Conservation (phyloP, 2,329 filamentous ascomycete species). For the Thermothelomyces thermophilus region DNA sequence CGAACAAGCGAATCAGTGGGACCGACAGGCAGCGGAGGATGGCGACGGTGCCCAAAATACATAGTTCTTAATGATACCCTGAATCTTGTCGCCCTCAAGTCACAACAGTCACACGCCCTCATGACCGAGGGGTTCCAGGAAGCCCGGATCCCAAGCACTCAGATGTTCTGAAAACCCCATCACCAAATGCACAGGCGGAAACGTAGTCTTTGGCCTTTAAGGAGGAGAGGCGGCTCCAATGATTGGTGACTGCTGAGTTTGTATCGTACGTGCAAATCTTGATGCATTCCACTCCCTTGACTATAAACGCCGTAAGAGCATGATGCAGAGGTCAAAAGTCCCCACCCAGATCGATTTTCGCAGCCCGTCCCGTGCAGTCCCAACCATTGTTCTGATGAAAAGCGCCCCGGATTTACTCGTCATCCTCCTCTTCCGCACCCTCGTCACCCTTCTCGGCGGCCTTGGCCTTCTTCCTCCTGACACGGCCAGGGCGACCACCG, state of each 20-base stretch:
- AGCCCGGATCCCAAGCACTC: neutral
- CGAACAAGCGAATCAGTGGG: slow-evolving; percentile 32
- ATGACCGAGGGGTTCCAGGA: neutral
- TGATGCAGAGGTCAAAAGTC: slow-evolving; percentile 22
- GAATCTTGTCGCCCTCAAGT: neutral
- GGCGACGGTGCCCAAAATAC: neutral
- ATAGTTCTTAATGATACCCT: slow-evolving; percentile 15
- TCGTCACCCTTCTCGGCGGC: slow-evolving; percentile 80
- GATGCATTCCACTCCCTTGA: slow-evolving; percentile 25
- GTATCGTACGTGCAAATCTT: slow-evolving; percentile 20
- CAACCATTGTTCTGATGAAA: slow-evolving; percentile 19
- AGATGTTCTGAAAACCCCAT: neutral
- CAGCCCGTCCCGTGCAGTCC: slow-evolving; percentile 23
- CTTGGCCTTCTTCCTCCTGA: slow-evolving; percentile 99
- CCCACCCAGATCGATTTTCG: slow-evolving; percentile 24
- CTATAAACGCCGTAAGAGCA: slow-evolving; percentile 26
- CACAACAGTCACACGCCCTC: neutral
- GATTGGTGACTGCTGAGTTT: slow-evolving; percentile 16
- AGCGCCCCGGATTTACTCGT: slow-evolving; percentile 47
- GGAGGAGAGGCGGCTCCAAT: slow-evolving; percentile 2
- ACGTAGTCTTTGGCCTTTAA: neutral
- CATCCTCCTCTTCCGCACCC: slow-evolving; percentile 80
- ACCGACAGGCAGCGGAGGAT: slow-evolving; percentile 13
- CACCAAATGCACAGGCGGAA: neutral
- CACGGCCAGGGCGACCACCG: slow-evolving; percentile 93